Conservation (phyloP, 2,329 filamentous ascomycete species). For the Verticillium dahliae region DNA sequence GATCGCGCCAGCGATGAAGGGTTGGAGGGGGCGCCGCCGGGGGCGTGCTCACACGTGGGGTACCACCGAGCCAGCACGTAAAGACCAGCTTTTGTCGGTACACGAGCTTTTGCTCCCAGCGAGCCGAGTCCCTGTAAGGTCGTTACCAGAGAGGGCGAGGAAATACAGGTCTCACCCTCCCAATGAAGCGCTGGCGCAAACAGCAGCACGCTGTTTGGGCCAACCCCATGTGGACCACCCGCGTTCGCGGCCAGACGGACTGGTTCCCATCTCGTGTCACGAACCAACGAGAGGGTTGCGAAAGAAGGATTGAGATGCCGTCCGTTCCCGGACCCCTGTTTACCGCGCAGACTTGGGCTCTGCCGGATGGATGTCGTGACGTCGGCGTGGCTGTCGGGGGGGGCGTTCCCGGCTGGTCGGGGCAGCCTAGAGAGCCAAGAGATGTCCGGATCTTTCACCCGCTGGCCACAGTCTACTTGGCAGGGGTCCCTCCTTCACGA, state of each 20-base stretch:
- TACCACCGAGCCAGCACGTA: background rate
- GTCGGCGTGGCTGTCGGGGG: background rate
- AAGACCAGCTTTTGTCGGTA: too few species aligned
- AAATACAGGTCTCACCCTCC: too few species aligned
- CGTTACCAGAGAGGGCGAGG: too few species aligned
- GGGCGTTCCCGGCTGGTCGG: background rate
- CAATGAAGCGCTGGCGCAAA: background rate
- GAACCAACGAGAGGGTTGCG: background rate
- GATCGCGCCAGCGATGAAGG: background rate
- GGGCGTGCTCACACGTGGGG: background rate
- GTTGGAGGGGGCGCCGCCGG: background rate
- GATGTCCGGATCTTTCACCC: background rate
- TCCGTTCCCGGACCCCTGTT: background rate
- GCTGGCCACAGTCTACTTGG: background rate
- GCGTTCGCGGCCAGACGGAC: background rate
- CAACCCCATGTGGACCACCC: background rate
- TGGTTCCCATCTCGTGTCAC: background rate
- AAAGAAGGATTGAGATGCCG: background rate
- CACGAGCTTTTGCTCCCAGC: too few species aligned
- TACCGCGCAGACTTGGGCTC: background rate
- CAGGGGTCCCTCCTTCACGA: background rate
- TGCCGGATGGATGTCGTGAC: background rate
- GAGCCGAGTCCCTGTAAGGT: too few species aligned
- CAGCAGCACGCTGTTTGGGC: background rate
- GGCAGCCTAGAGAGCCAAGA: background rate